Percentiles rank a stretch among this genome's conserved stretches.
Conservation (phyloP, 2,329 filamentous ascomycete genomes). For the Colletotrichum australisinense region DNA sequence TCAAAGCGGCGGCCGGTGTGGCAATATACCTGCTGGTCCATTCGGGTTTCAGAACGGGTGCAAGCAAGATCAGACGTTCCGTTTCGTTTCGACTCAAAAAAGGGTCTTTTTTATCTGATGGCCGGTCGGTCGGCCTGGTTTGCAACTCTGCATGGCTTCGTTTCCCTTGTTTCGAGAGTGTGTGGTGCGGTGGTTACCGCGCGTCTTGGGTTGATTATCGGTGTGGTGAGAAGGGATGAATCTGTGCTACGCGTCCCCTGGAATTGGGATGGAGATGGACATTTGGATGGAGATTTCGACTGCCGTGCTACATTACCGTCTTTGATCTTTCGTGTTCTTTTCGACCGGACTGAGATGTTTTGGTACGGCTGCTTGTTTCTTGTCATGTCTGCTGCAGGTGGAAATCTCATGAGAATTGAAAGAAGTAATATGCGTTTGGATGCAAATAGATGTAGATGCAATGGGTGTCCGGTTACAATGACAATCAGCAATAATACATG, state of each 20-base stretch:
- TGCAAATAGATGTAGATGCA: too few species aligned
- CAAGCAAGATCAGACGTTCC: not conserved
- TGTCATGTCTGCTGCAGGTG: not conserved
- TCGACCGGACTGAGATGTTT: not conserved
- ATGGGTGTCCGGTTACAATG: not conserved
- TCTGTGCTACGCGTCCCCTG: not conserved
- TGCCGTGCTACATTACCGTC: not conserved
- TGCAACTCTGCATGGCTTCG: not conserved
- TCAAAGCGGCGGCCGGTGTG: not conserved
- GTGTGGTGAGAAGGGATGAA: not conserved
- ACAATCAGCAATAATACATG: not conserved
- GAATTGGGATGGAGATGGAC: not conserved
- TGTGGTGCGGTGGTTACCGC: not conserved
- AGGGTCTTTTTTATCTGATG: not conserved
- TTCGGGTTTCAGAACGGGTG: conserved; percentile 12
- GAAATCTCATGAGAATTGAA: not conserved
- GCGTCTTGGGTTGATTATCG: not conserved
- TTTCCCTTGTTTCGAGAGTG: conserved; percentile 9
- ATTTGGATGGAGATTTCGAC: not conserved
- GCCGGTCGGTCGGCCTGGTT: not conserved
- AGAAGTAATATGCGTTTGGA: not conserved
- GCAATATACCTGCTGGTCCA: not conserved
- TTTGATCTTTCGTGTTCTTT: not conserved
- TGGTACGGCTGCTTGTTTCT: not conserved
- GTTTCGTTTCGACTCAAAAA: conserved; percentile 8